Percentiles rank a stretch among this genome's conserved stretches.
Conservation (phyloP, 495 filamentous ascomycete genomes). For the Acidomyces sp. region DNA sequence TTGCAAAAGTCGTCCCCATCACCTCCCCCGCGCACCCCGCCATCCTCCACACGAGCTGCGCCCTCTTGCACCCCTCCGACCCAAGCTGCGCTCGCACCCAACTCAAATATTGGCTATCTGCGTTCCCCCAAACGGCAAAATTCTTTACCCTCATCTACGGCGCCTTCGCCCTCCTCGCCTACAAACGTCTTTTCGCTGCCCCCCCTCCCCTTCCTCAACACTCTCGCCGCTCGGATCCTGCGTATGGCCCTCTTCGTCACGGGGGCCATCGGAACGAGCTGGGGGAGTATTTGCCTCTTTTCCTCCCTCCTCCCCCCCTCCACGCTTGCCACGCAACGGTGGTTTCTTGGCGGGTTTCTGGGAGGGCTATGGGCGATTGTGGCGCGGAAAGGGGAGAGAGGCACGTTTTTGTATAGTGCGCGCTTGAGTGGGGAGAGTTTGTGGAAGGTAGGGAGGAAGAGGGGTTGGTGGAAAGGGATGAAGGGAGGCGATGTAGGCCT, state of each 20-base stretch:
- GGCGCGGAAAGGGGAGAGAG: constrained; percentile 45
- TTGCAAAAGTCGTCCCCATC: constrained; percentile 60
- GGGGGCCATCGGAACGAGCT: constrained; percentile 62
- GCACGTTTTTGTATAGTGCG: constrained; percentile 57
- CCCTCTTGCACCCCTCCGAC: constrained; percentile 75
- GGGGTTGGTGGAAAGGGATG: constrained; percentile 66
- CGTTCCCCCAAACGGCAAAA: constrained; percentile 64
- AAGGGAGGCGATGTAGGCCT: constrained; percentile 71
- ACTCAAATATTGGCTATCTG: constrained; percentile 64
- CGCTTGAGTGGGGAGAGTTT: constrained; percentile 61
- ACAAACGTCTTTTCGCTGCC: constrained; percentile 48
- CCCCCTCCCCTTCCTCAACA: constrained; percentile 53
- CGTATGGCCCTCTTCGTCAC: constrained; percentile 62
- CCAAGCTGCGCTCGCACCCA: constrained; percentile 79
- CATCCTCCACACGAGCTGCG: constrained; percentile 72
- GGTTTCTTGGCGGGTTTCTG: constrained; percentile 75
- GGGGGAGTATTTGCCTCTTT: constrained; percentile 81
- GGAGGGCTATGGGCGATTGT: constrained; percentile 74
- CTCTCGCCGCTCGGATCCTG: constrained; percentile 48
- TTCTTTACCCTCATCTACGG: constrained; percentile 61
- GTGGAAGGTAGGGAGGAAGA: constrained; percentile 87
- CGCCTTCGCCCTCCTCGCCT: constrained; percentile 52
- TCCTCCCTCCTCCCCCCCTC: constrained; percentile 60
- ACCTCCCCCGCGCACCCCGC: constrained; percentile 73
- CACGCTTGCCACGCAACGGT: constrained; percentile 65